Percentiles rank a stretch among this genome's conserved stretches.
These are phyloP conservation scores for Eimeria necatrix DNA, from an alignment of 169 alveolate genomes.

Conservation along the genomic window DNA sequence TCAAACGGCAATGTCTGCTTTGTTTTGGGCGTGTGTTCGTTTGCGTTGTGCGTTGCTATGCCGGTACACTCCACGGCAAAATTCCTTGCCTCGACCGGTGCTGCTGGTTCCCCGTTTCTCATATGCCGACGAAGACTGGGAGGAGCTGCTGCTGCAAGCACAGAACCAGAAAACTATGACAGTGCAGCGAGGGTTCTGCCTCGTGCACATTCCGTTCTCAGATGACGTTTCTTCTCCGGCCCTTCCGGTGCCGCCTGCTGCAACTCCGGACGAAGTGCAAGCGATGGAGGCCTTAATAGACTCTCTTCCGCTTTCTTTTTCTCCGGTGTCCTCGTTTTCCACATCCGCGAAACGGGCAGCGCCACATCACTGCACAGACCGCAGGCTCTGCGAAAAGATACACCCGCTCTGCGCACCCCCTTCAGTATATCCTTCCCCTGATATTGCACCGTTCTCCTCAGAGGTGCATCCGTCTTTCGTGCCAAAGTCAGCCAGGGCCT, in stretches of 20 bases:
- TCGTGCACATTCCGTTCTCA: not conserved
- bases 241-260: not conserved
- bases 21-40: not conserved
- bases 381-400: not conserved
- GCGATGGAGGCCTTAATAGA: not conserved
- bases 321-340: not conserved
- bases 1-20: not conserved
- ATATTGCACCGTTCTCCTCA: not conserved
- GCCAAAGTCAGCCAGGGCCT: not conserved
- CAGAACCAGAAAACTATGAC: not conserved
- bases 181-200: constrained; percentile 30
- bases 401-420: not conserved
- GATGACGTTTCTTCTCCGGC: not conserved
- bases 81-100: constrained; percentile 29
- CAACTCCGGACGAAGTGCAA: not conserved
- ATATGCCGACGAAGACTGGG: not conserved
- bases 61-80: constrained; percentile 7
- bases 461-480: not conserved
- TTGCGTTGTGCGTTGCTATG: constrained; percentile 14
- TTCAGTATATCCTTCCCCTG: not conserved
- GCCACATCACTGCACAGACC: not conserved
- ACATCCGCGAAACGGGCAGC: not conserved
- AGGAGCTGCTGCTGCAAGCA: not conserved
- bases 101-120: constrained; percentile 12
- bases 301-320: not conserved